Conservation (phyloP, 1,284 basidiomycete genomes). For the Cryptococcus hybrid region DNA sequence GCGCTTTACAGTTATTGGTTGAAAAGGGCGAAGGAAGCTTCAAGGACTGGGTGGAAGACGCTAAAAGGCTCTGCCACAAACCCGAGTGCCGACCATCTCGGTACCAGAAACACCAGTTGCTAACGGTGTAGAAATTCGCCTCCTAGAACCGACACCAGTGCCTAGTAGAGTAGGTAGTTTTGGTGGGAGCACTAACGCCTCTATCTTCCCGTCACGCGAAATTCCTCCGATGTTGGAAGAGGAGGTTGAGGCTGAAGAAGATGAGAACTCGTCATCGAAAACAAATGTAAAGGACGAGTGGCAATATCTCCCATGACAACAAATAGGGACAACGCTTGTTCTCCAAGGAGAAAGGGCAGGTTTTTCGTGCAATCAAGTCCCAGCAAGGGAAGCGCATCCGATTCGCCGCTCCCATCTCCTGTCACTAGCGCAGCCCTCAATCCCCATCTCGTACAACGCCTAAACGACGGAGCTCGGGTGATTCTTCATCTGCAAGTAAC, state of each 20-base stretch:
- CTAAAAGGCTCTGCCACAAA: conserved; percentile 22
- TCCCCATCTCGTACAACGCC: not conserved
- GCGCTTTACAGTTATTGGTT: conserved; percentile 35
- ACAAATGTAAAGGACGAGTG: not conserved
- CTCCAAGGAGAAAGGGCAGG: conserved; percentile 21
- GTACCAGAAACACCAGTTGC: conserved; percentile 38
- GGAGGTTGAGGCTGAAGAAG: conserved; percentile 22
- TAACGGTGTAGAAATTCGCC: conserved; percentile 35
- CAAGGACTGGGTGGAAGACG: conserved; percentile 47
- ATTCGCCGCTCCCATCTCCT: conserved; percentile 14
- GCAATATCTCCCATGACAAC: conserved; percentile 4
- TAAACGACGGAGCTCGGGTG: conserved; percentile 22
- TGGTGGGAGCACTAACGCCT: conserved; percentile 26
- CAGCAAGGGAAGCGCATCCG: conserved; percentile 34
- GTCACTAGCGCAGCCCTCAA: not conserved
- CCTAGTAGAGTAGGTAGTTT: conserved; percentile 43
- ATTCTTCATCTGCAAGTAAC: conserved; percentile 23
- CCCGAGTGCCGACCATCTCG: conserved; percentile 15
- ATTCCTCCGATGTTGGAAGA: conserved; percentile 16
- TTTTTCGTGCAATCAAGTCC: conserved; percentile 35
- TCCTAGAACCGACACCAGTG: conserved; percentile 48
- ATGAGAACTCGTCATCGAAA: not conserved
- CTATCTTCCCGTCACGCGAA: conserved; percentile 4
- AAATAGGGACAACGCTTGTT: not conserved
- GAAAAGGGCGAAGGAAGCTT: conserved; percentile 38